Percentiles rank a stretch among this genome's conserved stretches.
Evolutionary conservation across 352 stramenopile genomes (phyloP).

Genomic region (Pythium grandisporangium): DNA sequence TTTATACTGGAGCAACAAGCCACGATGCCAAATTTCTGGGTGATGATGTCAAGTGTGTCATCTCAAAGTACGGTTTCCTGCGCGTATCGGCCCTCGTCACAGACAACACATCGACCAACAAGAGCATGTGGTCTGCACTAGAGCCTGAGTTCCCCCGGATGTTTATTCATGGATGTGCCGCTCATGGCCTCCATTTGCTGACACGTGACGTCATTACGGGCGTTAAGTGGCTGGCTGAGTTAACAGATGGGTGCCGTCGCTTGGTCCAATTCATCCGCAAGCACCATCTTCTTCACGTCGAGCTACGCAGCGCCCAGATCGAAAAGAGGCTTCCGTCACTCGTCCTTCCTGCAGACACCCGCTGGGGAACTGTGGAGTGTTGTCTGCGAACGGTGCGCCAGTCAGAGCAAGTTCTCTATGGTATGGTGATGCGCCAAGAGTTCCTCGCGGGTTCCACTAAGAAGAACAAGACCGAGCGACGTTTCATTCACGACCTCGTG

Average conservation of each 20-base stretch:
- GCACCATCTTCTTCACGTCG: too few species aligned
- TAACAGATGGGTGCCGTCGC: too few species aligned
- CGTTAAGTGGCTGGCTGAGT: too few species aligned
- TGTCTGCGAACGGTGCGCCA: background rate
- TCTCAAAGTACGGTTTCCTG: background rate
- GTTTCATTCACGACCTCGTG: conserved; percentile 2
- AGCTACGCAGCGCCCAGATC: too few species aligned
- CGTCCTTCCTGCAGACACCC: too few species aligned
- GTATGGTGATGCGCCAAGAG: background rate
- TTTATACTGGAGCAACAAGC: background rate
- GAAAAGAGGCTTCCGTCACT: too few species aligned
- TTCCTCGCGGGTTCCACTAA: background rate
- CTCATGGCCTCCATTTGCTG: background rate
- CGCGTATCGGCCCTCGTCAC: background rate
- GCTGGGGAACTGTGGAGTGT: too few species aligned
- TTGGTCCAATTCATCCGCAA: too few species aligned
- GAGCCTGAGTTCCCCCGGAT: background rate
- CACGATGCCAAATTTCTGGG: background rate
- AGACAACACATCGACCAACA: conserved; percentile 2
- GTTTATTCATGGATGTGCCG: conserved; percentile 2
- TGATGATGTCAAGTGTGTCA: background rate
- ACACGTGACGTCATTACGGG: background rate
- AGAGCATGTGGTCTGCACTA: background rate
- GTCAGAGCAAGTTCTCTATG: background rate
- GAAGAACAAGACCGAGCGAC: background rate